Evolutionary conservation across 225 moss, liverwort and hornwort genomes (phyloP).

Genomic region (Bryoerythrophyllum caledonicum): DNA sequence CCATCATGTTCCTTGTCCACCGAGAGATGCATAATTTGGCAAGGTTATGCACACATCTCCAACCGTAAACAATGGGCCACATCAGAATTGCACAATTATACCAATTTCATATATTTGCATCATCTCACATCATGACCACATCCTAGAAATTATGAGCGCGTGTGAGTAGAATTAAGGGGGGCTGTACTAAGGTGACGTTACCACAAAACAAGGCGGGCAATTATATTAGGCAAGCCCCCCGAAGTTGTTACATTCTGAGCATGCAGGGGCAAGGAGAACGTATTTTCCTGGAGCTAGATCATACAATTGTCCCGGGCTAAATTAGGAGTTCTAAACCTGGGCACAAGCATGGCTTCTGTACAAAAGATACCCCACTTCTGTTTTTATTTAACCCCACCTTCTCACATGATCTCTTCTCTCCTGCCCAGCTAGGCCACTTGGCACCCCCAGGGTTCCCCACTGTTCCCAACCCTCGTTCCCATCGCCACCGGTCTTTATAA

Average conservation of each 20-base stretch:
- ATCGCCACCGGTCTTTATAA: not conserved
- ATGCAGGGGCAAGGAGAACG: not conserved
- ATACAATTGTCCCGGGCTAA: not conserved
- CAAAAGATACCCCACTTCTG: not conserved
- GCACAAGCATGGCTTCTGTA: not conserved
- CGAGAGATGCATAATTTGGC: too few species aligned
- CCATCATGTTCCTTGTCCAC: too few species aligned
- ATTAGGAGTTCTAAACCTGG: slow-evolving; percentile 17
- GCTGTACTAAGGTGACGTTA: not conserved
- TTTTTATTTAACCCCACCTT: slow-evolving; percentile 29
- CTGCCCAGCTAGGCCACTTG: slow-evolving; percentile 10
- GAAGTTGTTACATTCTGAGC: not conserved
- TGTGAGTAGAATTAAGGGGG: not conserved
- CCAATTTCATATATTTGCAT: too few species aligned
- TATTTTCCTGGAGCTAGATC: too few species aligned
- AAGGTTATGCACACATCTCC: too few species aligned
- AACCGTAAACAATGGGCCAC: too few species aligned
- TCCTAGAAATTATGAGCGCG: too few species aligned
- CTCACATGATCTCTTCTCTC: slow-evolving; percentile 40
- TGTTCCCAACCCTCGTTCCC: too few species aligned
- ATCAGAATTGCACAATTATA: too few species aligned
- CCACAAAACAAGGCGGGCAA: not conserved
- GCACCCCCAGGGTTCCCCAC: not conserved
- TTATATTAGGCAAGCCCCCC: not conserved
- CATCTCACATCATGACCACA: not conserved